phyloP scores from a whole-genome alignment of 306 rosid genomes.

The Cicer arietinum region DNA sequence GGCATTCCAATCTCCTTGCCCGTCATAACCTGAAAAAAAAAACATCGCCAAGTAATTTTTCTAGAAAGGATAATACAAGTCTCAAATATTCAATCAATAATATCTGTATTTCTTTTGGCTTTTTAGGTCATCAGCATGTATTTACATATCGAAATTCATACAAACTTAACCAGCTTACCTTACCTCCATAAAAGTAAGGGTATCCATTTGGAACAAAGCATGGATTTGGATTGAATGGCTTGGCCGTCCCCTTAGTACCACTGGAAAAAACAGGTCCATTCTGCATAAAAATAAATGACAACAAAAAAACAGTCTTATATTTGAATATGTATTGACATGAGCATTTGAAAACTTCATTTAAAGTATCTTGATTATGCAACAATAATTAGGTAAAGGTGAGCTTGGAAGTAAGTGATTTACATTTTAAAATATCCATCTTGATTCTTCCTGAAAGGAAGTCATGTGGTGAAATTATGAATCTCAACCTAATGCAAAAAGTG shows the following conservation, averaged over 20 bases:
- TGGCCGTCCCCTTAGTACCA: slow-evolving; percentile 43
- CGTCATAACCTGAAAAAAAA: slow-evolving; percentile 49
- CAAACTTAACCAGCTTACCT: slow-evolving; percentile 47
- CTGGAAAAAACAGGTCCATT: slow-evolving; percentile 44
- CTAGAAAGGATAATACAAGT: not conserved
- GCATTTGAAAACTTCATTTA: not conserved
- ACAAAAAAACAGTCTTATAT: not conserved
- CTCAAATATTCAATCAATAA: slow-evolving; percentile 14
- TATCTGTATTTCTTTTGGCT: not conserved
- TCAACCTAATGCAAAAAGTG: not conserved
- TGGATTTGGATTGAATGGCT: slow-evolving; percentile 57
- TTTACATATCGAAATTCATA: not conserved
- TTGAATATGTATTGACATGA: not conserved
- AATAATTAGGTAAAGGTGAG: not conserved
- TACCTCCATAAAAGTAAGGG: slow-evolving; percentile 64
- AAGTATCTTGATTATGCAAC: too few species aligned
- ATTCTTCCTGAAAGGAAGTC: not conserved
- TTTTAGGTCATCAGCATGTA: not conserved
- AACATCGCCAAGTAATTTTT: slow-evolving; percentile 7
- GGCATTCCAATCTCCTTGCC: slow-evolving; percentile 51
- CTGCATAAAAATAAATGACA: slow-evolving; percentile 35
- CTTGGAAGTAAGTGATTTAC: not conserved
- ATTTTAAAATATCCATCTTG: not conserved
- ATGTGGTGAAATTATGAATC: not conserved
- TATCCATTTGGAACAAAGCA: slow-evolving; percentile 47